Evolutionary conservation across 179 eudicot genomes (phyloP), one percentile per base, ranked within the genome.

Genomic region (Silene noctiflora): DNA sequence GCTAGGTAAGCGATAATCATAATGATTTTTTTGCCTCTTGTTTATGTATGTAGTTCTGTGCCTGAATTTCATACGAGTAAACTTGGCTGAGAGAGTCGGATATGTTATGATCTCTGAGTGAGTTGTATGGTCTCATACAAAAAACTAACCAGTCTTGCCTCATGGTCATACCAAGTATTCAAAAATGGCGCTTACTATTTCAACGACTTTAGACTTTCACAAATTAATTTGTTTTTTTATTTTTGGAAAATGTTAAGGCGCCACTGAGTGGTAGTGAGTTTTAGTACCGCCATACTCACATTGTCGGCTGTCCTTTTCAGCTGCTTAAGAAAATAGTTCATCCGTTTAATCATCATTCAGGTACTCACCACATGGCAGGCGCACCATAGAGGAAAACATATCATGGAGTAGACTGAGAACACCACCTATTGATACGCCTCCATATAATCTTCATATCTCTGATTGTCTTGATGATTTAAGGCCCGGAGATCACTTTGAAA

Each of bases 401-500:
- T 73, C 84, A 35, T 92, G 96, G 97, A 81, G 86, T 73, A 88
- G 96, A 74, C 70, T 91, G 72, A 84, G 97, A 81, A 85, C 90
- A 74, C 91, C 97, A 7, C 84, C 86, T 33, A 76, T 89, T 33
- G 87, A 91, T 71, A 86, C 85, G 68, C 88, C 91, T 74, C 82
- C 92, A n/a, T 76, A 82, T 80, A 86, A 66, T 64, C 92, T 91
- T 85, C 89, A 88, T 79, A 78, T 75, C 46, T 89, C 96, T 59
- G 79, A 84, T 61, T 88, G 96, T 78, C 78, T 92, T 14, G 73
- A 84, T 74, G 88, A 92, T 67, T 86, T 92, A 68, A 84, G 76
- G 72, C 96, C 96, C 1, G 90, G 85, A 24, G 89, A 92, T 86
- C 96, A 92, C 79, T 77, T 92, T 67, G 97, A 92, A 77, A 89